phyloP scores from a whole-genome alignment of 2,329 filamentous ascomycete species.

The Moelleriella libera region DNA sequence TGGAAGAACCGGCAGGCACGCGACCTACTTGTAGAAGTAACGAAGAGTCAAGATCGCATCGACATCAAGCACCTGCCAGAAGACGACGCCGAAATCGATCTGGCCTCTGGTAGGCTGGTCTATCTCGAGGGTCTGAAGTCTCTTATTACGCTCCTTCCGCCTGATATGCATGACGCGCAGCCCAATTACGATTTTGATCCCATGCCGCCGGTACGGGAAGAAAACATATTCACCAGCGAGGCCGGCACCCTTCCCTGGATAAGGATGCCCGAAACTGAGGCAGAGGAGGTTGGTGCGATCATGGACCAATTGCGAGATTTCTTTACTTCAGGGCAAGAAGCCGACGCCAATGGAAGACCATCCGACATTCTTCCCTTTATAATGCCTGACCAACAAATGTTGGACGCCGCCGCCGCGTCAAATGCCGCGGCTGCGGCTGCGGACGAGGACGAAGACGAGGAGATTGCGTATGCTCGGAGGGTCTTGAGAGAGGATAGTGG shows the following conservation, averaged over 20 bases:
- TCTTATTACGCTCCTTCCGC: conserved; percentile 57
- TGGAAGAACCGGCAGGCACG: conserved; percentile 71
- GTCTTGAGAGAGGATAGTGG: too few relatives aligned
- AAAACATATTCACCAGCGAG: conserved; percentile 35
- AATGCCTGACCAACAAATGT: too few relatives aligned
- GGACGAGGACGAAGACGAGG: too few relatives aligned
- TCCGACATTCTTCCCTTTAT: too few relatives aligned
- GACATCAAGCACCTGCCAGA: conserved; percentile 22
- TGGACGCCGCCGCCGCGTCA: too few relatives aligned
- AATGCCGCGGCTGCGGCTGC: too few relatives aligned
- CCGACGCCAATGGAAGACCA: too few relatives aligned
- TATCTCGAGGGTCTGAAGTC: conserved; percentile 62
- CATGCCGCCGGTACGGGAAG: conserved; percentile 50
- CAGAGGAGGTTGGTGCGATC: too few relatives aligned
- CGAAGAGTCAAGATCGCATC: conserved; percentile 36
- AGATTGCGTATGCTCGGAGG: too few relatives aligned
- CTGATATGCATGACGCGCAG: conserved; percentile 44
- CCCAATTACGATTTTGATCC: conserved; percentile 71
- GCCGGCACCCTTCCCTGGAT: conserved; percentile 29
- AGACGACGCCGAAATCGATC: conserved; percentile 23
- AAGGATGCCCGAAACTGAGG: too few relatives aligned
- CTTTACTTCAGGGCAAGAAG: too few relatives aligned
- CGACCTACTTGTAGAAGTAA: conserved; percentile 54
- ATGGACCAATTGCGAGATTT: too few relatives aligned
- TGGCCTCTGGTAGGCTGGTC: conserved; percentile 56